A percentile compares a stretch with the other conserved stretches of the same genome.
Evolutionary conservation across 345 rosid species (phyloP).

Genomic region (Eucalyptus caleyi): DNA sequence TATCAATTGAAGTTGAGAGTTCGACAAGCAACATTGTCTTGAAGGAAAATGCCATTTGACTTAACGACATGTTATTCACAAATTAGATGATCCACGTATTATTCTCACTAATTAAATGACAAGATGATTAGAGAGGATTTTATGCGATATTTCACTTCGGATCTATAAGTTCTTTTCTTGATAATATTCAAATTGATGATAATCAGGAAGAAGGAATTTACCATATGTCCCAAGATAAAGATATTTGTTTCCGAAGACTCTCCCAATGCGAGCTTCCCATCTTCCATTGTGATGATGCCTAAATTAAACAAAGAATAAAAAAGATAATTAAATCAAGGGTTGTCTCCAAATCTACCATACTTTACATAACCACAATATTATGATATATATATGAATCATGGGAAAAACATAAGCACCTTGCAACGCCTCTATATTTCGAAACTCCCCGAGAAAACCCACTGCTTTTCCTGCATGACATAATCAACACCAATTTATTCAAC

Average conservation of each 20-base stretch:
- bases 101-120: background rate
- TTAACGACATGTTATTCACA: background rate
- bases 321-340: background rate
- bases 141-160: background rate
- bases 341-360: background rate
- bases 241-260: conserved; percentile 71
- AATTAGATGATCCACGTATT: background rate
- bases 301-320: background rate
- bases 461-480: conserved; percentile 49
- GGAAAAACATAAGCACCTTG: conserved; percentile 36
- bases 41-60: background rate
- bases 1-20: background rate
- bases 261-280: conserved; percentile 76
- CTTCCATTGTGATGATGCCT: conserved; percentile 79
- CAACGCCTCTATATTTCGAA: conserved; percentile 94
- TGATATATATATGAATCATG: background rate
- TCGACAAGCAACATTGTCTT: background rate
- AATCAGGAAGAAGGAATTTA: background rate
- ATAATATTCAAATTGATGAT: background rate
- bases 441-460: conserved; percentile 96
- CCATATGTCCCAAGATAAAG: conserved; percentile 74
- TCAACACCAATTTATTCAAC: background rate
- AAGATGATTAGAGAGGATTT: background rate
- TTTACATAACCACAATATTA: background rate
- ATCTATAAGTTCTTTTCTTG: background rate